Evolutionary conservation across 2,329 filamentous ascomycete species (phyloP), one percentile per base, ranked within the genome.

Genomic region (Teratosphaeriaceae sp.): DNA sequence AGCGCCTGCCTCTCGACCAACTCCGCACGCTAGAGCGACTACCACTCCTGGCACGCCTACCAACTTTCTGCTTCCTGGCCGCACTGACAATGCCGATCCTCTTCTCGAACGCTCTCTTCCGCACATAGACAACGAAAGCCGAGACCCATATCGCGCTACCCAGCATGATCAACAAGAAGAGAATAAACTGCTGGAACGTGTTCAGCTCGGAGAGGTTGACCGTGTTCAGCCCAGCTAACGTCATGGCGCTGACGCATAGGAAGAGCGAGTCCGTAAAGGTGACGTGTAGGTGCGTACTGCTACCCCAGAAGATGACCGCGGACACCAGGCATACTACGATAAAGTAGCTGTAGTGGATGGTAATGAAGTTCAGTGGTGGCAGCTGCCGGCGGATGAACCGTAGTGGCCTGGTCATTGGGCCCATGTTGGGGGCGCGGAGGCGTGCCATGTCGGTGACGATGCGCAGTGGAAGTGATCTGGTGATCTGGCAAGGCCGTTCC

Each of bases 71-170:
- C 40, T 35, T 37, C 26, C 40, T 58, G 40, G 65, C 62, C 22
- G 62, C 59, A 45, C 69, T 62, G 2, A 83, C 69, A 33, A 69
- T 64, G 43, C 73, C 64, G 46, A 85, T 79, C 16, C 76, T 74
- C 44, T 66, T 69, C 59, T 84, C 75, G 50, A 86, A 86, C 9
- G 76, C 78, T 44, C 69, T 66, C 53, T 74, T 78, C 29, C 82
- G 69, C 6, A 80, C 72, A 36, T 74, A 63, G 2, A 86, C 73
- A 2, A 84, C 82, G 49, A 75, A 78, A 24, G 77, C 75, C 1
- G 77, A 82, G 2, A 86, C 78, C 56, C 80, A 78, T n/a, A 85
- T 77, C 11, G 76, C 70, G 42, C 79, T 80, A 1, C 84, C 84
- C 5, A 83, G 58, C 35, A 85, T 67, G 48, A 86, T 81, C 31